Conservation (phyloP, 1,284 basidiomycete species). For the Sporisorium sorghi region DNA sequence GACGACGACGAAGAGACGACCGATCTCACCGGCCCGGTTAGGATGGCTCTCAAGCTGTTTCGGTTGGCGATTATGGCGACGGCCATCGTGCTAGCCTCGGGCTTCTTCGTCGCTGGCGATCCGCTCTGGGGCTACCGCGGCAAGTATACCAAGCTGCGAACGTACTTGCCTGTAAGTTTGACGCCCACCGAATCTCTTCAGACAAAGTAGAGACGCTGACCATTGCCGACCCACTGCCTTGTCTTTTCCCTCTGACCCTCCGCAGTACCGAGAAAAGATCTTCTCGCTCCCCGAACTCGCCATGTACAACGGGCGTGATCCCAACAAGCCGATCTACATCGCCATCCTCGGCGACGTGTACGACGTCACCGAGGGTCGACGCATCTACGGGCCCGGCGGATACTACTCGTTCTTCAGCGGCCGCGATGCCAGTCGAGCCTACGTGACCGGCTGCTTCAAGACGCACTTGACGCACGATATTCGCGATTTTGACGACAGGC, state of each 20-base stretch:
- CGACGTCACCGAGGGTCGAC: constrained; percentile 82
- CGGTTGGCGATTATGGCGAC: constrained; percentile 40
- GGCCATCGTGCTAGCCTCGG: constrained; percentile 27
- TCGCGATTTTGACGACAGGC: constrained; percentile 57
- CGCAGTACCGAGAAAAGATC: constrained; percentile 72
- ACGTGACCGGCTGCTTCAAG: constrained; percentile 67
- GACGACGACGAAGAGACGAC: constrained; percentile 27
- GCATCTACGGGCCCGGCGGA: constrained; percentile 78
- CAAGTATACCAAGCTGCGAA: constrained; percentile 59
- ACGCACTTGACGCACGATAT: constrained; percentile 66
- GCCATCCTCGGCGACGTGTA: constrained; percentile 88
- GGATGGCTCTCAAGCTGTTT: constrained; percentile 20
- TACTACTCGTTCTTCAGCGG: constrained; percentile 66
- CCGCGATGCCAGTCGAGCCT: constrained; percentile 65
- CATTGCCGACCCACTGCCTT: not conserved
- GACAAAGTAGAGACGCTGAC: not conserved
- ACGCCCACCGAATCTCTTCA: not conserved
- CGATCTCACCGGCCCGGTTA: constrained; percentile 31
- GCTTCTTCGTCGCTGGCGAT: constrained; percentile 62
- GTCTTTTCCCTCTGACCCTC: not conserved
- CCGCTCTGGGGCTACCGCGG: constrained; percentile 66
- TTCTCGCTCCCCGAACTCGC: constrained; percentile 80
- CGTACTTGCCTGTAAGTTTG: constrained; percentile 61
- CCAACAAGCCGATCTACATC: constrained; percentile 79
- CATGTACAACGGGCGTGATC: constrained; percentile 79